A percentile compares a stretch with the other conserved stretches of the same genome.
These are phyloP conservation scores for Mycena galericulata DNA, from an alignment of 768 basidiomycete species.

Conservation along the genomic window DNA sequence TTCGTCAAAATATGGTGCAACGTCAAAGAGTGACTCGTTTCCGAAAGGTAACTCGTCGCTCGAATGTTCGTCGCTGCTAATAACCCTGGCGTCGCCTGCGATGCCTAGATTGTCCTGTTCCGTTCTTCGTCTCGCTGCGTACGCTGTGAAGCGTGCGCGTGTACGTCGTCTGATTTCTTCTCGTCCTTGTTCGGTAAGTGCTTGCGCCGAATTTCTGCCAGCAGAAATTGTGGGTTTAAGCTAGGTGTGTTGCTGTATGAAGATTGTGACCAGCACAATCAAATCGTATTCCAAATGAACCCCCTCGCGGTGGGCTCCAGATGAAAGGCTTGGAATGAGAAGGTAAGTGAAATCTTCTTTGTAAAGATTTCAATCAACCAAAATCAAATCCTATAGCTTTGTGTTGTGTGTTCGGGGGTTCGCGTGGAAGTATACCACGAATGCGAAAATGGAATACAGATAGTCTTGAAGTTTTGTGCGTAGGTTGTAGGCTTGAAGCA, in stretches of 20 bases:
- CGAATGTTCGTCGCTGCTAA: not conserved
- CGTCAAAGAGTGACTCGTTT: not conserved
- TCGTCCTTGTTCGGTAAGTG: not conserved
- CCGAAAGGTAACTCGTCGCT: not conserved
- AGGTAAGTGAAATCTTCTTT: no score
- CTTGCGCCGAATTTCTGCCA: not conserved
- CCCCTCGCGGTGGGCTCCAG: conserved; percentile 33
- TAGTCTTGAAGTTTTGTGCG: no score
- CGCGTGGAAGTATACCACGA: no score
- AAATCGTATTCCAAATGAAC: conserved; percentile 19
- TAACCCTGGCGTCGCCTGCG: conserved; percentile 2
- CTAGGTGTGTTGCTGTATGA: not conserved
- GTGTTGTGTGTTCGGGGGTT: no score
- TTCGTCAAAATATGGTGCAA: not conserved
- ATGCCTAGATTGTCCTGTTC: not conserved
- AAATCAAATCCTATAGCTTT: no score
- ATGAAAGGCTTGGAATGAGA: conserved; percentile 8
- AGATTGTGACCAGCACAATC: conserved; percentile 16
- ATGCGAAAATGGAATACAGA: no score
- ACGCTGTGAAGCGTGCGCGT: not conserved
- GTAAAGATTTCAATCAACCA: no score
- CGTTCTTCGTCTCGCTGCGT: not conserved
- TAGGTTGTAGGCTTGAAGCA: no score
- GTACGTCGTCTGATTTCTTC: not conserved
- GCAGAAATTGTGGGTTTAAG: not conserved